Percentiles rank a stretch among this genome's conserved stretches.
Conservation (phyloP, 73 alveolate genomes). For the Paraurostyla sp. region DNA sequence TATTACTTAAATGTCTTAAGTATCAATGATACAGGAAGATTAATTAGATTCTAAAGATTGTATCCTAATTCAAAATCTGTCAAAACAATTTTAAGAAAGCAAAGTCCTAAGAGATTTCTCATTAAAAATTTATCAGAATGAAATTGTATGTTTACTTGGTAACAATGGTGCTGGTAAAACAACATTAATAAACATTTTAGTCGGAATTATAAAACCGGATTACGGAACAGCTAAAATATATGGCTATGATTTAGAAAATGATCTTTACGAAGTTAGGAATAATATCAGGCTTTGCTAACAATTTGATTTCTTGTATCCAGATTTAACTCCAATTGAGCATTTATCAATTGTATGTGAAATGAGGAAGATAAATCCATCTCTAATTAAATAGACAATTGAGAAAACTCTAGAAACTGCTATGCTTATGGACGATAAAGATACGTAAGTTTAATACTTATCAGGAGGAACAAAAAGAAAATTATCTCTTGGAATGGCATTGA, state of each 20-base stretch:
- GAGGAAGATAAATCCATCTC: background rate
- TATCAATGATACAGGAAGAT: too few species aligned
- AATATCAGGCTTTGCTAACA: constrained; percentile 78
- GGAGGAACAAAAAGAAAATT: constrained; percentile 97
- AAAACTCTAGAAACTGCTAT: constrained; percentile 7
- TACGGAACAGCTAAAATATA: constrained; percentile 62
- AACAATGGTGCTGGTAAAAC: constrained; percentile 96
- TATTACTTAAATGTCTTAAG: too few species aligned
- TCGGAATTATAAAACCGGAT: constrained; percentile 80
- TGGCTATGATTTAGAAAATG: constrained; percentile 61
- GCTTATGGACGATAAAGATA: constrained; percentile 57
- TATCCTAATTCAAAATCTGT: background rate
- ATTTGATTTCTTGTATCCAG: constrained; percentile 73
- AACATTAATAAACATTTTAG: constrained; percentile 83
- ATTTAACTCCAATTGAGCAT: constrained; percentile 72
- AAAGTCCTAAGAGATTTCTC: constrained; percentile 66
- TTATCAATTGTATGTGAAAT: constrained; percentile 41
- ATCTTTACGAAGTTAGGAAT: constrained; percentile 62
- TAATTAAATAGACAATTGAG: background rate
- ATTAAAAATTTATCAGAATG: constrained; percentile 77
- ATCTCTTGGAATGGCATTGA: constrained; percentile 93
- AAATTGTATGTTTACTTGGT: constrained; percentile 84
- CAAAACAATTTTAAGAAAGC: background rate
- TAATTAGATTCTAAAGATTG: too few species aligned
- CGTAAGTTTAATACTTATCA: constrained; percentile 56